Evolutionary conservation across 78 protist genomes (phyloP).

Genomic region (Ministeria vibrans): DNA sequence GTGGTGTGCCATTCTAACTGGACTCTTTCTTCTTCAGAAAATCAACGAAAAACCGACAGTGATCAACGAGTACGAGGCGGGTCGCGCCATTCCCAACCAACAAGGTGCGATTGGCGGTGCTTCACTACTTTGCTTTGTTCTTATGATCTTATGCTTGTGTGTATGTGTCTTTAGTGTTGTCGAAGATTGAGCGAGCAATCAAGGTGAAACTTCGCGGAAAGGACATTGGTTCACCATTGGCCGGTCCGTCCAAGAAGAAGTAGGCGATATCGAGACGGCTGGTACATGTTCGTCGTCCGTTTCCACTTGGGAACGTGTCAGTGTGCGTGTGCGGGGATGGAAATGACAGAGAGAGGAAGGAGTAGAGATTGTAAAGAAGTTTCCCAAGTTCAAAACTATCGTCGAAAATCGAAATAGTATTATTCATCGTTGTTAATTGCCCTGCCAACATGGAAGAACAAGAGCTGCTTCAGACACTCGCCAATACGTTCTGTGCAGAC

Average conservation of each 20-base stretch:
- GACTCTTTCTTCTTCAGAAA: neutral
- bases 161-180: slow-evolving; percentile 14
- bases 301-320: no score
- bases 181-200: slow-evolving; percentile 64
- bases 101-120: neutral
- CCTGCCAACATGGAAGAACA: no score
- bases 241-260: slow-evolving; percentile 20
- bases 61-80: slow-evolving; percentile 63
- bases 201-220: slow-evolving; percentile 57
- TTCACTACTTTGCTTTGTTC: neutral
- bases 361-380: no score
- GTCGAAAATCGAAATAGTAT: no score
- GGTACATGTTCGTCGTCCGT: no score
- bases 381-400: no score
- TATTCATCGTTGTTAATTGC: no score
- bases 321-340: no score
- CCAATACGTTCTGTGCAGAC: no score
- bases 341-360: no score
- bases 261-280: no score
- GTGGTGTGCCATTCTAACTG: neutral
- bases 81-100: slow-evolving; percentile 67
- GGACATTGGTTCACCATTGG: slow-evolving; percentile 19
- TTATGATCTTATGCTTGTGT: neutral
- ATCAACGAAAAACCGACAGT: slow-evolving; percentile 48
- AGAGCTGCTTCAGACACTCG: no score